Conservation (phyloP, 805 yeast genomes). For the Yarrowia yakushimensis region DNA sequence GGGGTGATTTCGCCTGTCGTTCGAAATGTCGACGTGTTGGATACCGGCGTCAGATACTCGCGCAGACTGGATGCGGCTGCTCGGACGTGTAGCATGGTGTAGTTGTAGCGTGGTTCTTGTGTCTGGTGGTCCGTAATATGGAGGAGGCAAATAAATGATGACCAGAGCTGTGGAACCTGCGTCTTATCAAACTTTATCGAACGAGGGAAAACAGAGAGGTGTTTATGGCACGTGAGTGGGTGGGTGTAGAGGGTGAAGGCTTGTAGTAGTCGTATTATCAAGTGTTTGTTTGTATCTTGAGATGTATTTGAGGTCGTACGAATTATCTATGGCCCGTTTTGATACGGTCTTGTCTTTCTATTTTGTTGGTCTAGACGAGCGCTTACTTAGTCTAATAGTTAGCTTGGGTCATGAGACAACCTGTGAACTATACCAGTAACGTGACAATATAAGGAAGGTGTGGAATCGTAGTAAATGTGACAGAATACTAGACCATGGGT, state of each 20-base stretch:
- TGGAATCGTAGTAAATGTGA: no score
- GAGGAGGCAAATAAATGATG: conserved; percentile 5
- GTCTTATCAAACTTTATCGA: conserved; percentile 17
- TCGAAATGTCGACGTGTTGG: conserved; percentile 79
- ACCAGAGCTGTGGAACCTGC: neutral
- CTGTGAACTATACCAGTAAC: no score
- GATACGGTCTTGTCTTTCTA: no score
- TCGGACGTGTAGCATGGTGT: conserved; percentile 17
- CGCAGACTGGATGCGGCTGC: conserved; percentile 45
- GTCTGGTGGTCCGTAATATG: neutral
- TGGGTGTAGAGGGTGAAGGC: neutral
- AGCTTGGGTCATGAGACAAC: no score
- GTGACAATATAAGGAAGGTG: no score
- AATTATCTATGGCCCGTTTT: no score
- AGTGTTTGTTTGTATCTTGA: no score
- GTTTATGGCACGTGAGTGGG: neutral
- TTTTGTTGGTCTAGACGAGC: no score
- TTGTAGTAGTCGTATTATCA: no score
- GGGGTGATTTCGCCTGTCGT: conserved; percentile 92
- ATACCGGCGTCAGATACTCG: conserved; percentile 89
- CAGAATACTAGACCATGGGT: no score
- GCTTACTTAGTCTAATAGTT: no score
- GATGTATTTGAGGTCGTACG: no score
- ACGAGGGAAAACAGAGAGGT: neutral
- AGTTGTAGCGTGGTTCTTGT: neutral